A percentile compares a stretch with the other conserved stretches of the same genome.
Evolutionary conservation across 371 early-diverging fungal species (phyloP).

Genomic region (Rhizopus sp.): DNA sequence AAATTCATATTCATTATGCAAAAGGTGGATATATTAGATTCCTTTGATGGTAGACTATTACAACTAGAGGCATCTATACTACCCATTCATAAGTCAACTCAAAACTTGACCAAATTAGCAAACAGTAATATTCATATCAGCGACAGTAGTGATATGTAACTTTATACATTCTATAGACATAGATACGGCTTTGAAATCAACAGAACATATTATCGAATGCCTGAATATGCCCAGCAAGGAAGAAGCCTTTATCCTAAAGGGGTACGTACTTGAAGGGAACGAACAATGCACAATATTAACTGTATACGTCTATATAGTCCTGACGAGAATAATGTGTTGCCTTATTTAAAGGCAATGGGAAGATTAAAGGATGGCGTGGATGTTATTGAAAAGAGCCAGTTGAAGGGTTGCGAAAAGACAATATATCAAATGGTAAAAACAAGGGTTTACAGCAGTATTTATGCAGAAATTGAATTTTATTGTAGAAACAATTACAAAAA

Average conservation of each 20-base stretch:
- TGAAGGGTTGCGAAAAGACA: slow-evolving; percentile 57
- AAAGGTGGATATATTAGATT: slow-evolving; percentile 69
- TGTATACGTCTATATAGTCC: slow-evolving; percentile 32
- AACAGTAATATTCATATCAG: slow-evolving; percentile 59
- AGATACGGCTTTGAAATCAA: slow-evolving; percentile 66
- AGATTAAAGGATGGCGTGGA: slow-evolving; percentile 60
- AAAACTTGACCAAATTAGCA: slow-evolving; percentile 74
- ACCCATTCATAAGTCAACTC: slow-evolving; percentile 87
- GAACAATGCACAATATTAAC: background rate
- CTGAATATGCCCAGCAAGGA: slow-evolving; percentile 79
- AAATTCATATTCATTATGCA: background rate
- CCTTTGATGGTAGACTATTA: slow-evolving; percentile 83
- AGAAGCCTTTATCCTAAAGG: slow-evolving; percentile 67
- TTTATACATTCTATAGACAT: slow-evolving; percentile 55
- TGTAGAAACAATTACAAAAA: slow-evolving; percentile 60
- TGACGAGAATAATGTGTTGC: slow-evolving; percentile 52
- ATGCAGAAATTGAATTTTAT: no score
- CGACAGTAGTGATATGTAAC: background rate
- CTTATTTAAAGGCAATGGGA: slow-evolving; percentile 58
- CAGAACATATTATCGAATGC: slow-evolving; percentile 76
- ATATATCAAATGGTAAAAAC: slow-evolving; percentile 52
- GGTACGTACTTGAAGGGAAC: slow-evolving; percentile 22
- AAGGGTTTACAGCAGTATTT: no score
- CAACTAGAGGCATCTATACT: slow-evolving; percentile 79
- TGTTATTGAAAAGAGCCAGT: slow-evolving; percentile 51